Conservation (phyloP, 768 basidiomycete genomes). For the Amanita thiersii region DNA sequence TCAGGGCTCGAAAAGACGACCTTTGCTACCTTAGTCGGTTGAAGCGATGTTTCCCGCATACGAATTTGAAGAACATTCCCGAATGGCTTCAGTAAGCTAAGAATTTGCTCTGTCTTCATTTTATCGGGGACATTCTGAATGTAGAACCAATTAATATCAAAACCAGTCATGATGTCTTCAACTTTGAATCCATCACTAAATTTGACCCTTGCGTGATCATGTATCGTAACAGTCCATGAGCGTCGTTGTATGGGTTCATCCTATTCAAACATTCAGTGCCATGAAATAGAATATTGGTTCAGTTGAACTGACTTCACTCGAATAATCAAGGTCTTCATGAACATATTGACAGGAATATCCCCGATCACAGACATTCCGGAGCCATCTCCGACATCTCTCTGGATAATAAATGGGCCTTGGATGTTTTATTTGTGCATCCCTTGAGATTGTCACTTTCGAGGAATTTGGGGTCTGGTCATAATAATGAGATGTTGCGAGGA, state of each 20-base stretch:
- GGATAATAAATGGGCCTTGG: conserved; percentile 4
- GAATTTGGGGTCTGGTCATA: neutral
- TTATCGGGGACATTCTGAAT: conserved; percentile 40
- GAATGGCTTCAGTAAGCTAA: conserved; percentile 31
- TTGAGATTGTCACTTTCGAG: neutral
- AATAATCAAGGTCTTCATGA: conserved; percentile 25
- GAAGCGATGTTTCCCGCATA: conserved; percentile 14
- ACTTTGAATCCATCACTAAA: conserved; percentile 58
- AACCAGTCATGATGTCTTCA: conserved; percentile 48
- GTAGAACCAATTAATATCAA: conserved; percentile 58
- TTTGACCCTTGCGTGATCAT: conserved; percentile 48
- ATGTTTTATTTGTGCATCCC: neutral
- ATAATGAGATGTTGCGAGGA: neutral
- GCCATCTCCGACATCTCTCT: conserved; percentile 20
- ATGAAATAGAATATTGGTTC: conserved; percentile 1
- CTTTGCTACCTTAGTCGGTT: conserved; percentile 23
- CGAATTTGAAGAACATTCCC: conserved; percentile 36
- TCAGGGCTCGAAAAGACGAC: conserved; percentile 39
- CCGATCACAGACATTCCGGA: conserved; percentile 17
- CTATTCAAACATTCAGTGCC: neutral
- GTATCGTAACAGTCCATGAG: conserved; percentile 23
- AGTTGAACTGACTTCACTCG: conserved; percentile 16
- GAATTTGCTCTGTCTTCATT: conserved; percentile 26
- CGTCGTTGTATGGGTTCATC: neutral
- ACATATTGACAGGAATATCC: conserved; percentile 20